These are phyloP conservation scores for Candida berthetii DNA, from an alignment of 805 yeast species.

Conservation along the genomic window DNA sequence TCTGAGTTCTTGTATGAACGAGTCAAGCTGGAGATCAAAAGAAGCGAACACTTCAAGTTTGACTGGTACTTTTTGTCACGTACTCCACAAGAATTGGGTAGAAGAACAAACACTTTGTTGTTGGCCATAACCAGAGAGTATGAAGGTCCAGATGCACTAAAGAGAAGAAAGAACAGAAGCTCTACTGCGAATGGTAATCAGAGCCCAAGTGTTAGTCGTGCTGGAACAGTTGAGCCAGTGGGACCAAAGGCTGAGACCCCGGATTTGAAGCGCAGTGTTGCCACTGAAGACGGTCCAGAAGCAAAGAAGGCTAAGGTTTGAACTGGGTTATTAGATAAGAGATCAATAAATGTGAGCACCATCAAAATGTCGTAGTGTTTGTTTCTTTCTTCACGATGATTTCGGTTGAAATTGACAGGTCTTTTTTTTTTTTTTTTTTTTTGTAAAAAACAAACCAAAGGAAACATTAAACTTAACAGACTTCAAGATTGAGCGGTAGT, in stretches of 20 bases:
- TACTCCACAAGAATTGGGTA: slow-evolving; percentile 63
- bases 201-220: slow-evolving; percentile 22
- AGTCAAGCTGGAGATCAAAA: slow-evolving; percentile 56
- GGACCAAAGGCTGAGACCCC: background rate
- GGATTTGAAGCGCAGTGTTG: background rate
- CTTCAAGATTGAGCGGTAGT: no score
- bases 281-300: slow-evolving; percentile 3
- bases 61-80: slow-evolving; percentile 73
- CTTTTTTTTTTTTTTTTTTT: no score
- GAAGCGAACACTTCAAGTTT: slow-evolving; percentile 56
- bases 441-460: no score
- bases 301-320: slow-evolving; percentile 8
- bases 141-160: slow-evolving; percentile 52
- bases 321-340: no score
- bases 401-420: no score
- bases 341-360: no score
- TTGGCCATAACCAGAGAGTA: slow-evolving; percentile 65
- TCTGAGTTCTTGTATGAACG: slow-evolving; percentile 54
- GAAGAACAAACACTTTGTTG: slow-evolving; percentile 63
- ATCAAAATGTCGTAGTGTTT: no score
- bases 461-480: no score
- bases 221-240: slow-evolving; percentile 23
- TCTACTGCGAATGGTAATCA: background rate
- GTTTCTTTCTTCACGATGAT: no score
- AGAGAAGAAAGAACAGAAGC: slow-evolving; percentile 22